These are phyloP conservation scores for Colletotrichum neosansevieriae DNA, from an alignment of 2,329 filamentous ascomycete genomes.

Conservation along the genomic window DNA sequence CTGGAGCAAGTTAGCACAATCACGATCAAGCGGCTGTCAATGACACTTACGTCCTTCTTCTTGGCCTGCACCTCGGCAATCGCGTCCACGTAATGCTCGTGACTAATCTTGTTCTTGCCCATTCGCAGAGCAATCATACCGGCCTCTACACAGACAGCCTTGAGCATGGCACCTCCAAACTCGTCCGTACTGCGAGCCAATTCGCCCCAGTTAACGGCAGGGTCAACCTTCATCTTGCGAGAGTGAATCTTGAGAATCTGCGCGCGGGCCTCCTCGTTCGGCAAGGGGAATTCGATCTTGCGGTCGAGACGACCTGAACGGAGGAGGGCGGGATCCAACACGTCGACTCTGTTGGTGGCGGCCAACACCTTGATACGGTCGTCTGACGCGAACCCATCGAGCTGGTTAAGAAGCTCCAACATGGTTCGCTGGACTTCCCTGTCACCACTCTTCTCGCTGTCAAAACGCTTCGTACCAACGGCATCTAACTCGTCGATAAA, in stretches of 20 bases:
- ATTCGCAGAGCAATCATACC: conserved; percentile 98
- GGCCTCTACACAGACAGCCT: conserved; percentile 98
- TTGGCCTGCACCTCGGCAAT: conserved; percentile 95
- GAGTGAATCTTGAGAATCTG: conserved; percentile 98
- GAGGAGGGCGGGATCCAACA: conserved; percentile 90
- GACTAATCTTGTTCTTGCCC: conserved; percentile 95
- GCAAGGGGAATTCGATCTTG: conserved; percentile 98
- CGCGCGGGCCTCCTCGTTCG: conserved; percentile 96
- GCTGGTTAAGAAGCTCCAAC: conserved; percentile 97
- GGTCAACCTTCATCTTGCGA: conserved; percentile 97
- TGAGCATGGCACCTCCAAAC: conserved; percentile 97
- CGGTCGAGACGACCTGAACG: conserved; percentile 92
- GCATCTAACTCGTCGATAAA: conserved; percentile 99
- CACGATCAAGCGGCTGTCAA: background rate
- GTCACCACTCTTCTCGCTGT: conserved; percentile 97
- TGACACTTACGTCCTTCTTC: conserved; percentile 84
- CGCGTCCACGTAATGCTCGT: conserved; percentile 98
- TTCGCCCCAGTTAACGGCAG: conserved; percentile 94
- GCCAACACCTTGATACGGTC: conserved; percentile 97
- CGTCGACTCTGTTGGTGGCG: conserved; percentile 94
- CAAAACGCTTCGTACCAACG: conserved; percentile 98
- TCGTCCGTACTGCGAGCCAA: conserved; percentile 97
- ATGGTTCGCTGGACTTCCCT: conserved; percentile 98
- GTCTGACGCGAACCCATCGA: conserved; percentile 97
- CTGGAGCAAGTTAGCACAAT: conserved; percentile 51